Base-by-base conservation (phyloP, 352 stramenopile species). In the Phytophthora syringae region DNA sequence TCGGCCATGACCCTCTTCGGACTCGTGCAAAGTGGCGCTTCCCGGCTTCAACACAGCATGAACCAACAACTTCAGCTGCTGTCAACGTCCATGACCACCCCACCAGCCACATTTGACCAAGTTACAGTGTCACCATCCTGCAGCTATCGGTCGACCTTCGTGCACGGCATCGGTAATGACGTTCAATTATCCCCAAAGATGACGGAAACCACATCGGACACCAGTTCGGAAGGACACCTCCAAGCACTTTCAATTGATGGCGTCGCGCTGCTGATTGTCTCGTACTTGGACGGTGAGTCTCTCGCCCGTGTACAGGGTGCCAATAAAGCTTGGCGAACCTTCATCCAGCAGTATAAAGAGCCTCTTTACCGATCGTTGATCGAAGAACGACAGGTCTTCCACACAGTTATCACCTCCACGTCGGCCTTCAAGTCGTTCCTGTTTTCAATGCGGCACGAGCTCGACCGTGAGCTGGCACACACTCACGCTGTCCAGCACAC, bases 361-460 rank as follows among this genome's bases (percentile, higher is more conserved):
- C 12, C 20, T n/a, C 59, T 93, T 0, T 90, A 80, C 51, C 32
- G 56, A 2, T 58, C 30, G 5, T 60, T 92, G 9, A 28, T 89
- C 5, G 16, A 72, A 12, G 56, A 64, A 6, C 34, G 34, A 6
- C 47, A 42, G 12, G 70, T 76, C 2, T 89, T 90, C 43, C 40
- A 72, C 22, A 70, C 54, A 4, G 64, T 86, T 5, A 72, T 84
- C 43, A 67, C 64, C 7, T 80, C 81, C n/a, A 72, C 70, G 1
- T 83, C 69, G 0, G 55, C 62, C 16, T 84, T 85, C 60, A 83
- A 82, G 70, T 83, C 73, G 42, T 91, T 82, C 45, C 67, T 91
- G 25, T 78, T 79, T 15, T 80, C 78, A 1, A 44, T 84, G 10
- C 58, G 72, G 1, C 57, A 82, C 40, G 63, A 78, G 3, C 15